Percentiles rank a stretch among this genome's conserved stretches.
Conservation (phyloP, 176 grass and related monocot species). For the Aegilops bicornis region DNA sequence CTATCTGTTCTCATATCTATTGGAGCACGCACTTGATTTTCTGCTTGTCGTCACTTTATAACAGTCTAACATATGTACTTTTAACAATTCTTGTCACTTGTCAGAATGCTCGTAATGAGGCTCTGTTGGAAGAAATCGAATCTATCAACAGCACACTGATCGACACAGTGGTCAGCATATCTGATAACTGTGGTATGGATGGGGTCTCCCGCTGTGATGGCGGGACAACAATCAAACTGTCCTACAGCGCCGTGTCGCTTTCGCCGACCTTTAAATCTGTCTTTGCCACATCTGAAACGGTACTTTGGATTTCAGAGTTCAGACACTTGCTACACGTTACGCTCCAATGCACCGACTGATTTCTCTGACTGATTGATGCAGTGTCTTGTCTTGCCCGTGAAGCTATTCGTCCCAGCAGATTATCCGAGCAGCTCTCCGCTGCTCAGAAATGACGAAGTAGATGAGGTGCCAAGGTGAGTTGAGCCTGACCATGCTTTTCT, state of each 20-base stretch:
- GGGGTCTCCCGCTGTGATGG: no score
- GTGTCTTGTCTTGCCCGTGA: background rate
- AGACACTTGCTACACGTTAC: background rate
- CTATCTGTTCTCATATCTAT: background rate
- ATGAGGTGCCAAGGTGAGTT: background rate
- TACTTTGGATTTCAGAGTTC: background rate
- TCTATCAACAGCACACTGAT: conserved; percentile 3
- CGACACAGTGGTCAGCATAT: conserved; percentile 18
- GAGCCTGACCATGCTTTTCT: background rate
- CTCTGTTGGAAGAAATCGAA: conserved; percentile 19
- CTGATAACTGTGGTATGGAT: background rate
- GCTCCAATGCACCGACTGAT: background rate
- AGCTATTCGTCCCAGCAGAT: conserved; percentile 16
- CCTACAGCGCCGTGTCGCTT: background rate
- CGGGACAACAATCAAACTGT: conserved; percentile 23
- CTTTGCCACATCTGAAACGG: background rate
- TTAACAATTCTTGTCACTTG: background rate
- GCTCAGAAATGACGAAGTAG: background rate
- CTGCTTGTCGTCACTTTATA: background rate
- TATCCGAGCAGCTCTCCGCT: conserved; percentile 33
- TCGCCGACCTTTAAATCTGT: background rate
- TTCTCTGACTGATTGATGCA: background rate
- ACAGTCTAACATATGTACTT: background rate
- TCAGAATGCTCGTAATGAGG: background rate
- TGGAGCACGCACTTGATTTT: background rate